Conservation (phyloP, 345 rosid species). For the Lumnitzera littorea region DNA sequence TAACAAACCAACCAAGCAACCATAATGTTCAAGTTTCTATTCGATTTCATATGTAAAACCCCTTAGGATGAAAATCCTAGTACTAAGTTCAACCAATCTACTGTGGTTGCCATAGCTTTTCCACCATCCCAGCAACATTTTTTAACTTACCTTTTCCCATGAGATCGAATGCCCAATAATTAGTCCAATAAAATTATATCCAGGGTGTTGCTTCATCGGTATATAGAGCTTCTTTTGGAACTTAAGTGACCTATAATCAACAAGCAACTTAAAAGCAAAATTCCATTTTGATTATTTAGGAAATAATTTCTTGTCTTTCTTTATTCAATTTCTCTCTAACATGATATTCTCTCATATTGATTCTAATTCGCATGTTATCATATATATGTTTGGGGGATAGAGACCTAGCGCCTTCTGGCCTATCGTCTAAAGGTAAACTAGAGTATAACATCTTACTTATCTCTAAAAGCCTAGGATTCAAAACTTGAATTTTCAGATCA, state of each 20-base stretch:
- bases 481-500: conserved; percentile 81
- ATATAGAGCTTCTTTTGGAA: conserved; percentile 93
- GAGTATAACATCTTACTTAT: conserved; percentile 76
- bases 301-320: conserved; percentile 88
- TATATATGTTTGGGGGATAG: conserved; percentile 95
- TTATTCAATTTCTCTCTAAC: conserved; percentile 81
- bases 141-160: conserved; percentile 85
- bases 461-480: conserved; percentile 79
- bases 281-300: conserved; percentile 79
- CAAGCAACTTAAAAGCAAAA: conserved; percentile 91
- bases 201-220: conserved; percentile 89
- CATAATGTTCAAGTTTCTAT: conserved; percentile 62
- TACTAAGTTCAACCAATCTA: conserved; percentile 59
- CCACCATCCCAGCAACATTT: conserved; percentile 98
- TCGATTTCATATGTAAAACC: conserved; percentile 24
- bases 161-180: conserved; percentile 79
- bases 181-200: conserved; percentile 85
- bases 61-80: conserved; percentile 38
- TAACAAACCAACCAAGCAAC: conserved; percentile 64
- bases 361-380: conserved; percentile 89
- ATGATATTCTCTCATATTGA: conserved; percentile 77
- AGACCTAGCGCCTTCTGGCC: conserved; percentile 87
- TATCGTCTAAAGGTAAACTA: conserved; percentile 73
- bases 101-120: conserved; percentile 96
- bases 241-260: conserved; percentile 93